These are phyloP conservation scores for Plasmodium falciparum DNA, from an alignment of 169 alveolate genomes.

Conservation along the genomic window DNA sequence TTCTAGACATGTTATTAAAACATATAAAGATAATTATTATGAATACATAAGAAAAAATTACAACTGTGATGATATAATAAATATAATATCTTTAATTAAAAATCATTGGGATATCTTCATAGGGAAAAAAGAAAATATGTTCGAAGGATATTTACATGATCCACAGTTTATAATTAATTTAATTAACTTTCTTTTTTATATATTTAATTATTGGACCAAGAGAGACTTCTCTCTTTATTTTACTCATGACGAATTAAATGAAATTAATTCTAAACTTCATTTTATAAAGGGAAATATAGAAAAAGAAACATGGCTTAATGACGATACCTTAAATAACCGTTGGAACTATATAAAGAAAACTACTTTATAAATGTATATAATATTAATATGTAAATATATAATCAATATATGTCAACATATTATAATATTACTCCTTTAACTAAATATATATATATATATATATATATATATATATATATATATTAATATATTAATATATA, in stretches of 20 bases:
- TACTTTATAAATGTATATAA: too few species aligned
- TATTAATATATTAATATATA: too few species aligned
- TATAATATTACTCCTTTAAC: too few species aligned
- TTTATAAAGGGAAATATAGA: constrained; percentile 9
- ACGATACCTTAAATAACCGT: neutral
- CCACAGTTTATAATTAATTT: neutral
- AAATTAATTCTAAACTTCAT: constrained; percentile 13
- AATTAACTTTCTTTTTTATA: constrained; percentile 26
- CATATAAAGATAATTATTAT: constrained; percentile 25
- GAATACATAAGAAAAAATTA: constrained; percentile 18
- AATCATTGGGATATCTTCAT: constrained; percentile 24
- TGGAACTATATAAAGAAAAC: constrained; percentile 14
- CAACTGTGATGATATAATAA: constrained; percentile 53
- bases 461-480: too few species aligned
- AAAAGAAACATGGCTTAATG: neutral
- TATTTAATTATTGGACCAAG: constrained; percentile 25
- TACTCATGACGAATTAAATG: constrained; percentile 27
- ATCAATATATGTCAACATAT: too few species aligned
- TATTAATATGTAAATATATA: too few species aligned
- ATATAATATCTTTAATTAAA: constrained; percentile 18
- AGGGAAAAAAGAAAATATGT: neutral
- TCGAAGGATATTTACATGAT: neutral
- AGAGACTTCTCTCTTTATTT: constrained; percentile 25
- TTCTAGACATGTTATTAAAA: constrained; percentile 22
- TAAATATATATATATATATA: too few species aligned